Evolutionary conservation across 1,284 basidiomycete species (phyloP).

Genomic region (Ceratobasidium sp.): DNA sequence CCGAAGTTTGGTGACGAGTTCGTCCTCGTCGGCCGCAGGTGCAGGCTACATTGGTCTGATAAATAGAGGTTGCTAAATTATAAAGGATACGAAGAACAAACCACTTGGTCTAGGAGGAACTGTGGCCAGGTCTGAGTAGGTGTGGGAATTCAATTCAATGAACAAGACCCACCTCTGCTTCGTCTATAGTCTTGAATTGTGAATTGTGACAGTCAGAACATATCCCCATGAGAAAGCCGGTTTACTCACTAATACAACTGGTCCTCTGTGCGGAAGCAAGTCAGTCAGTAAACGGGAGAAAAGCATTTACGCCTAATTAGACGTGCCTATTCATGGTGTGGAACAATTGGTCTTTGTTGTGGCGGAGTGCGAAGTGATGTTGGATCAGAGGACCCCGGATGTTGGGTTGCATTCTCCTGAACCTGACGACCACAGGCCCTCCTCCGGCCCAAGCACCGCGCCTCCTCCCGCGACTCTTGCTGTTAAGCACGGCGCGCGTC

Average conservation of each 20-base stretch:
- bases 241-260: conserved; percentile 39
- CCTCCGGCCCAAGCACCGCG: conserved; percentile 13
- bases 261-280: conserved; percentile 37
- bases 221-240: not conserved
- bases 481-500: conserved; percentile 24
- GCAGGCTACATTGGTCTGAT: conserved; percentile 33
- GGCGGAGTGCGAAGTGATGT: conserved; percentile 34
- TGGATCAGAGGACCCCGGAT: conserved; percentile 32
- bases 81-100: not conserved
- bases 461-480: conserved; percentile 6
- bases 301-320: not conserved
- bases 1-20: conserved; percentile 43
- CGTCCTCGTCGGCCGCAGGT: conserved; percentile 41
- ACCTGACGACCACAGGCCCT: conserved; percentile 29
- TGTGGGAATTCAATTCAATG: conserved; percentile 10
- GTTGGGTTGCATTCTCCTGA: conserved; percentile 19
- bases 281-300: not conserved
- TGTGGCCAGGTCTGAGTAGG: conserved; percentile 1
- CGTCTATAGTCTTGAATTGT: conserved; percentile 43
- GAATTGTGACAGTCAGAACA: not conserved
- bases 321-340: conserved; percentile 25
- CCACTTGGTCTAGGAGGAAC: conserved; percentile 46
- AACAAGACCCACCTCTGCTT: conserved; percentile 41
- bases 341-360: conserved; percentile 23
- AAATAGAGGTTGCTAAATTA: not conserved